Evolutionary conservation across 2,329 filamentous ascomycete species (phyloP), one percentile per base, ranked within the genome.

Genomic region (Penicillium sp.): DNA sequence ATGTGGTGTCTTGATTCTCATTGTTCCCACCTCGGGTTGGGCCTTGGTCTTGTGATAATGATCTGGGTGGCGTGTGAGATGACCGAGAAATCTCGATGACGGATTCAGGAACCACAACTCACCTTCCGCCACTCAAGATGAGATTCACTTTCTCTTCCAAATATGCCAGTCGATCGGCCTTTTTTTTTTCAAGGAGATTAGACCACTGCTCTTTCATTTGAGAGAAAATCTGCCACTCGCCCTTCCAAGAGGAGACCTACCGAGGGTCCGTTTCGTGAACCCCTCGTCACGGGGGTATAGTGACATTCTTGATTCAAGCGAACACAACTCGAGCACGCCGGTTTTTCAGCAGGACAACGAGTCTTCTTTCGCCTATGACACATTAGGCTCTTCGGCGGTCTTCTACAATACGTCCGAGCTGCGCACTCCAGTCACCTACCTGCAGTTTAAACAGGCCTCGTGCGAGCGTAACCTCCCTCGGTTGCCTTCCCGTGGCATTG

Each of bases 131-230:
- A 41, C 66, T 76, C 18, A 78, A 61, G 45, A 78, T 66, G 49
- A 73, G 70, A 60, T 78, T 74, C 40, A 78, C 68, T 58, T 78
- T 78, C 61, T 77, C 74, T 62, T 78, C 75, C 36, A 78, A 55
- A 43, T 73, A 71, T 11, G 74, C 74, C n/a, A 78, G 63, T 53
- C 75, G 68, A 58, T 78, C 75, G 53, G 75, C 74, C 75, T 78
- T 32, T 32, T 32, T 32, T 32, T 5, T 11, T 11, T 3, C 29
- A 32, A 8, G 3, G 29, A 5, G 18, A 18, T 18, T 18, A 18
- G 18, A 18, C 18, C 18, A 18, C 43, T 28, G 27, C 9, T 4
- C 28, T 9, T 27, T 13, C 12, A 18, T 12, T 6, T 24, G 7
- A 8, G 18, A 18, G 18, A 18, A 18, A 18, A 18, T 18, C 18